A percentile compares a stretch with the other conserved stretches of the same genome.
Evolutionary conservation across 176 grass and related monocot species (phyloP).

Genomic region (Oryza brachyantha): DNA sequence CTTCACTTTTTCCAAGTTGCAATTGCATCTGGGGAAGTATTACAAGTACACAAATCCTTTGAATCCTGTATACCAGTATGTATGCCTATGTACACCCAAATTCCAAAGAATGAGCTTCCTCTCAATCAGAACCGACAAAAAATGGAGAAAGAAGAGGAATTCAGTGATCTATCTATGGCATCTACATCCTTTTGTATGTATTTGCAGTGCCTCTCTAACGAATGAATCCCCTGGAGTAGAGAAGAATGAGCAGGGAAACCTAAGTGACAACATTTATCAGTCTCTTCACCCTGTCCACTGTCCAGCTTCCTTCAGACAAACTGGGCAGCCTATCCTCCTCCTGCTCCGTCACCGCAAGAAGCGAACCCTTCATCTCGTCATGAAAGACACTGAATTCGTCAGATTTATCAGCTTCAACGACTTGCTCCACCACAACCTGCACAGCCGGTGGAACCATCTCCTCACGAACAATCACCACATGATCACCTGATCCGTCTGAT

Average conservation of each 20-base stretch:
- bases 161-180: neutral
- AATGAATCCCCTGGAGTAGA: slow-evolving; percentile 33
- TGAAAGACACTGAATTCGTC: neutral
- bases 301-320: slow-evolving; percentile 17
- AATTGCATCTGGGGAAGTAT: too few species aligned
- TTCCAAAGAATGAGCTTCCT: neutral
- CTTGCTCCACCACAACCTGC: slow-evolving; percentile 5
- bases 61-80: neutral
- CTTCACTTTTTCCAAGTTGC: too few species aligned
- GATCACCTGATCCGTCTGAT: neutral
- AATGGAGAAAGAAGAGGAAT: neutral
- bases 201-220: neutral
- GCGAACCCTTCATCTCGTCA: neutral
- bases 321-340: neutral
- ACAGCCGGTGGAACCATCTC: slow-evolving; percentile 30
- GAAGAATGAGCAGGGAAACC: slow-evolving; percentile 26
- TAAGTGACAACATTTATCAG: slow-evolving; percentile 30
- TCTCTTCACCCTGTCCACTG: slow-evolving; percentile 34
- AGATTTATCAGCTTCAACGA: neutral
- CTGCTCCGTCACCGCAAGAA: too few species aligned
- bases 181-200: neutral
- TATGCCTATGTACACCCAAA: too few species aligned
- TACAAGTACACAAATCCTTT: neutral
- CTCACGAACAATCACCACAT: slow-evolving; percentile 10
- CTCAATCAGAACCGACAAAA: neutral